Evolutionary conservation across 306 rosid genomes (phyloP).

Genomic region (Malus fusca): DNA sequence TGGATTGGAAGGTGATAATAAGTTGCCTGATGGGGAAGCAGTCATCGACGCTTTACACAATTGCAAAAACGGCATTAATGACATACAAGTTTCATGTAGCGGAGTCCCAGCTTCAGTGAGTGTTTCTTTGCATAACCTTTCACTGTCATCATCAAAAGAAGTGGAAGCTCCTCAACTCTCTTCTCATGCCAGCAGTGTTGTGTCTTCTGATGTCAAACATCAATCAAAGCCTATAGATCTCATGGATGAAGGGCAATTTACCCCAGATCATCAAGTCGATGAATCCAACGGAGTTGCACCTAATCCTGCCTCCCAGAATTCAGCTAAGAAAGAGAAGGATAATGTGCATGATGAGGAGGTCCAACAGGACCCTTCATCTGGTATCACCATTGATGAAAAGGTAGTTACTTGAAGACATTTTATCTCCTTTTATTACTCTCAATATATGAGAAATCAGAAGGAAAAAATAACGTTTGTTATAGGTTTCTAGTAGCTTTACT

Average conservation of each 20-base stretch:
- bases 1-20: background rate
- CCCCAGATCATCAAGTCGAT: background rate
- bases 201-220: background rate
- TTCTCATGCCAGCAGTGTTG: slow-evolving; percentile 1
- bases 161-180: slow-evolving; percentile 8
- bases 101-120: slow-evolving; percentile 9
- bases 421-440: background rate
- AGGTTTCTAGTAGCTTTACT: background rate
- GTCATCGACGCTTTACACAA: background rate
- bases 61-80: background rate
- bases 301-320: background rate
- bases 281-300: background rate
- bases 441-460: background rate
- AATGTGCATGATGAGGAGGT: background rate
- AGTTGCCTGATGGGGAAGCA: slow-evolving; percentile 1
- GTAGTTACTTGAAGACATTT: background rate
- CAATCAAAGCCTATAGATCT: slow-evolving; percentile 11
- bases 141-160: slow-evolving; percentile 19
- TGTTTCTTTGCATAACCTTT: slow-evolving; percentile 10
- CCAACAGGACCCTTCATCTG: slow-evolving; percentile 3
- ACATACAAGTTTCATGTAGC: background rate
- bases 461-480: background rate
- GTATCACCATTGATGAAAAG: slow-evolving; percentile 9
- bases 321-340: background rate
- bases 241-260: slow-evolving; percentile 4